Base-by-base conservation (phyloP, 345 rosid genomes). In the Dimocarpus longan region DNA sequence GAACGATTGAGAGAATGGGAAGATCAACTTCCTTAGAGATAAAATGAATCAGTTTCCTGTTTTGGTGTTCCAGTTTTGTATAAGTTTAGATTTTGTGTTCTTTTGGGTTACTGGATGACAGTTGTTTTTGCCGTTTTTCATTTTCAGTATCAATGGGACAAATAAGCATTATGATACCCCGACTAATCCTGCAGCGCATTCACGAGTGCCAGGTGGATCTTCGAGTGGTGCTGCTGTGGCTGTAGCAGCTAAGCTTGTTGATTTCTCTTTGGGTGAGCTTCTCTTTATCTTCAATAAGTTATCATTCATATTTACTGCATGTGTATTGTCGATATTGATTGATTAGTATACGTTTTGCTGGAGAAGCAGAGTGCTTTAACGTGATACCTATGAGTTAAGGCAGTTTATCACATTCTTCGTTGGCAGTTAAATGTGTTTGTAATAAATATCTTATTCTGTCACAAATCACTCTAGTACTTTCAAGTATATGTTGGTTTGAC, bases 191-290 rank as follows among this genome's bases (percentile, higher is more conserved):
- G 90, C 85, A 11, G 93, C 87, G 28, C 90, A 88, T 71, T 70
- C 89, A 73, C 85, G 88, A 74, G 88, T 94, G 73, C 92, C 99
- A 0, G 98, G 99, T 81, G 99, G 99, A 75, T 88, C 97, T 56
- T 91, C 86, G 74, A 91, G 99, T 82, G 99, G 98, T 48, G 95
- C 99, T 84, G 97, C 98, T 66, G 93, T 96, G 75, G 84, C 95
- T 21, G 99, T 96, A 19, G 98, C 99, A 18, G 94, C 98, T 76
- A 82, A 88, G 24, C 87, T 95, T 79, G 95, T 90, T 69, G 98
- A 94, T 76, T 96, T 94, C 79, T 87, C 98, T 11, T 81, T 96
- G 81, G 99, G 99, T 89, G 78, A 80, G 90, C 73, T 73, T 77
- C 64, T 44, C 42, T n/a, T 13, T 18, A 32, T 48, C 44, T 26